Evolutionary conservation across 441 rosid species (phyloP), one percentile per base, ranked within the genome.

Genomic region (Metrosideros polymorpha): DNA sequence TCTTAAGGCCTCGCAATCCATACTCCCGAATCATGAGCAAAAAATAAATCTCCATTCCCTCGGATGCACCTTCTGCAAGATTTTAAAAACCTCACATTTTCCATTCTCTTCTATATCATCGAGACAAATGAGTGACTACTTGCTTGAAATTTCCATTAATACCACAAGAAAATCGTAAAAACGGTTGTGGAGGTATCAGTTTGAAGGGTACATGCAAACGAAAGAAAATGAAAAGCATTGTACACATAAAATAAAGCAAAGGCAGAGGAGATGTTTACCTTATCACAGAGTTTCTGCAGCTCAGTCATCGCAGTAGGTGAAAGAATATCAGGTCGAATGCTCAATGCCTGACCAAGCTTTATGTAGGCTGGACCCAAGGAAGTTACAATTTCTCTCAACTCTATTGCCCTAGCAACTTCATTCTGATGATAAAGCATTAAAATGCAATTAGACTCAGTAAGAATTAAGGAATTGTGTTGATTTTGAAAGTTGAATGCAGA

Each of bases 241-340:
- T 29, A 51, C 50, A 84, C 50, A 75, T n/a, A 43, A 82, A 84
- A 84, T 29, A 50, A 71, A 88, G 15, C 30, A 54, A 85, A 15
- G 83, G 50, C 50, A 76, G 43, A 79, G 77, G 63, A 89, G 25
- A 84, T 77, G 14, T 53, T 77, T 90, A 97, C 99, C 99, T 96
- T 97, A 91, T 97, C 99, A 90, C 99, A 97, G 71, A 97, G 96
- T 94, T 96, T 97, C 89, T 97, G 99, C 90, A 97, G 95, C 93
- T 97, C 99, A 50, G 77, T 88, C 99, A 97, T 96, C 30, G 99
- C 99, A 83, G 75, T 94, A 30, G 99, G 99, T 27, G 99, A 97
- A 90, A 97, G 89, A 85, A 97, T 95, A 91, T 97, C 99, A 13
- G 99, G 99, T 55, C 99, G 98, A 89, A 97, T 97, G 90, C 99